phyloP scores from a whole-genome alignment of 2,329 filamentous ascomycete species.

The Dothidotthia symphoricarpi region DNA sequence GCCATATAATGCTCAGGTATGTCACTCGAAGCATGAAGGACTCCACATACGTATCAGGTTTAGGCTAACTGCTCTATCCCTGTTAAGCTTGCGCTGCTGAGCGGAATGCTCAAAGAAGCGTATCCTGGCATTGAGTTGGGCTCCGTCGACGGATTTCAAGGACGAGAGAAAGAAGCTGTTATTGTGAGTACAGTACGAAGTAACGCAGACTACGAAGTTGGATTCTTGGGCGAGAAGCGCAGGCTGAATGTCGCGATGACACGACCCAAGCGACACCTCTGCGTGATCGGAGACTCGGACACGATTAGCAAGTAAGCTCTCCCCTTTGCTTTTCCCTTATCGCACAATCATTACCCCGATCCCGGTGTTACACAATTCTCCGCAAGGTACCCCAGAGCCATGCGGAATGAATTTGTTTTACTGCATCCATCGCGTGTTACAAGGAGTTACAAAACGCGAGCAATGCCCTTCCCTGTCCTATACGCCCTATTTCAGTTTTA shows the following conservation, averaged over 20 bases:
- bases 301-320: slow-evolving; percentile 78
- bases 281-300: slow-evolving; percentile 89
- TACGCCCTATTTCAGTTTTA: too few relatives aligned
- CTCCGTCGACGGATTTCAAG: slow-evolving; percentile 95
- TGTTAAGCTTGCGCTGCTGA: slow-evolving; percentile 68
- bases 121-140: slow-evolving; percentile 90
- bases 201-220: slow-evolving; percentile 82
- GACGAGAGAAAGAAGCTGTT: slow-evolving; percentile 93
- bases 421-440: too few relatives aligned
- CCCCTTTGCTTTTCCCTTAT: not conserved
- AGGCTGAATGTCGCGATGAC: slow-evolving; percentile 98
- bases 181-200: slow-evolving; percentile 92
- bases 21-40: not conserved
- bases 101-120: slow-evolving; percentile 71
- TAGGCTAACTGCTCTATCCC: slow-evolving; percentile 2
- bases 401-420: too few relatives aligned
- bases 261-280: slow-evolving; percentile 83
- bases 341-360: slow-evolving; percentile 1
- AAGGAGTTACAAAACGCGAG: too few relatives aligned
- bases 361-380: not conserved
- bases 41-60: slow-evolving; percentile 1
- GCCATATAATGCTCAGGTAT: slow-evolving; percentile 89
- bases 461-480: too few relatives aligned
- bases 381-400: too few relatives aligned
- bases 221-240: slow-evolving; percentile 88